These are phyloP conservation scores for Rhynchosporium secalis DNA, from an alignment of 2,329 filamentous ascomycete species.

Conservation along the genomic window DNA sequence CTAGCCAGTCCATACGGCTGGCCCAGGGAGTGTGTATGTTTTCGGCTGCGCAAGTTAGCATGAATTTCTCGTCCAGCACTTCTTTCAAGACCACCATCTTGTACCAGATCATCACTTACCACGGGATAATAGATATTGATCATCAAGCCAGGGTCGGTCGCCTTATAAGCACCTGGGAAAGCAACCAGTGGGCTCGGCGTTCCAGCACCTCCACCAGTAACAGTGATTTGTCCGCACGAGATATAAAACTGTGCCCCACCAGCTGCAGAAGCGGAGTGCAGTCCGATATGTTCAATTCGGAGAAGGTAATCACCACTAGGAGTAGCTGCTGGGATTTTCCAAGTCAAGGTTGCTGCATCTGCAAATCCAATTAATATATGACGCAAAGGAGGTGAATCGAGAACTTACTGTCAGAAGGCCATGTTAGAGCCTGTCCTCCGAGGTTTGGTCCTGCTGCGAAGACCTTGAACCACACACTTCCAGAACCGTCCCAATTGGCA, in stretches of 20 bases:
- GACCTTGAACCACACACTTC: conserved; percentile 37
- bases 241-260: conserved; percentile 37
- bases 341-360: conserved; percentile 26
- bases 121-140: conserved; percentile 43
- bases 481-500: conserved; percentile 32
- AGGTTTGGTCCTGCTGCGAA: conserved; percentile 30
- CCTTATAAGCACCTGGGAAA: conserved; percentile 43
- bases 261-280: conserved; percentile 24
- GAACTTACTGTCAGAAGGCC: conserved; percentile 32
- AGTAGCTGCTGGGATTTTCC: conserved; percentile 40
- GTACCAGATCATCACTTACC: conserved; percentile 19
- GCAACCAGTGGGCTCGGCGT: conserved; percentile 40
- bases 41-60: conserved; percentile 28
- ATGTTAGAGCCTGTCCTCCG: conserved; percentile 27
- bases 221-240: conserved; percentile 45
- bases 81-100: conserved; percentile 5
- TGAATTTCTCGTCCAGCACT: not conserved
- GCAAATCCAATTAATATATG: not conserved
- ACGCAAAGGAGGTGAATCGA: not conserved
- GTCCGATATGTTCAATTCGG: conserved; percentile 41
- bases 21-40: conserved; percentile 33
- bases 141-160: conserved; percentile 41
- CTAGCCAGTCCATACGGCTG: conserved; percentile 33
- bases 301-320: conserved; percentile 43
- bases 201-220: conserved; percentile 44